Percentiles rank a stretch among this genome's conserved stretches.
These are phyloP conservation scores for Alternaria incomplexa DNA, from an alignment of 2,329 filamentous ascomycete species.

Conservation along the genomic window DNA sequence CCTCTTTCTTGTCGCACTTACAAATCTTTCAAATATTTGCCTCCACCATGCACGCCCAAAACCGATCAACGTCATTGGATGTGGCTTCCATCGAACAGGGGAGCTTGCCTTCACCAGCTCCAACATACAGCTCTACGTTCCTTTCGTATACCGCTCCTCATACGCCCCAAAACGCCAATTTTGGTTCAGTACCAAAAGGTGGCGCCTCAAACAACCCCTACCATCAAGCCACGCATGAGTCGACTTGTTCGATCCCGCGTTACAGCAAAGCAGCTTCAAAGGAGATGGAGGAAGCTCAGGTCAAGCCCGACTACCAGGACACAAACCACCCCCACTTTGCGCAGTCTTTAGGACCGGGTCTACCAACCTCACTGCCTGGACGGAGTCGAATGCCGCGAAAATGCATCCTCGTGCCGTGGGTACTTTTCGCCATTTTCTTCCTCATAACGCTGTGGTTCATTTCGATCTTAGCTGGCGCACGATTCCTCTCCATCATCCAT, in stretches of 20 bases:
- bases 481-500: conserved; percentile 21
- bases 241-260: not conserved
- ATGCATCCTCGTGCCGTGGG: conserved; percentile 30
- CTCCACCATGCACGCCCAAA: conserved; percentile 12
- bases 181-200: not conserved
- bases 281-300: not conserved
- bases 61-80: conserved; percentile 18
- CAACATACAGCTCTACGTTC: conserved; percentile 30
- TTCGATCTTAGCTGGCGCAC: conserved; percentile 26
- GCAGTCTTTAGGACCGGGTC: not conserved
- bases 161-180: not conserved
- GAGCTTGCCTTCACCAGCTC: conserved; percentile 25
- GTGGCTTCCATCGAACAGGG: conserved; percentile 18
- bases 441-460: conserved; percentile 29
- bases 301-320: conserved; percentile 13
- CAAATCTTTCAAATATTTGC: not conserved
- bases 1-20: not conserved
- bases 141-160: not conserved
- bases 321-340: conserved; percentile 15
- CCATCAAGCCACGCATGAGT: not conserved
- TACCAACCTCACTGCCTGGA: not conserved
- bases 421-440: conserved; percentile 31
- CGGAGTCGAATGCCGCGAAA: conserved; percentile 10
- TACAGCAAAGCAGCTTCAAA: not conserved
- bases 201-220: not conserved